Base-by-base conservation (phyloP, 2,329 filamentous ascomycete genomes). In the Epichloe aotearoae region DNA sequence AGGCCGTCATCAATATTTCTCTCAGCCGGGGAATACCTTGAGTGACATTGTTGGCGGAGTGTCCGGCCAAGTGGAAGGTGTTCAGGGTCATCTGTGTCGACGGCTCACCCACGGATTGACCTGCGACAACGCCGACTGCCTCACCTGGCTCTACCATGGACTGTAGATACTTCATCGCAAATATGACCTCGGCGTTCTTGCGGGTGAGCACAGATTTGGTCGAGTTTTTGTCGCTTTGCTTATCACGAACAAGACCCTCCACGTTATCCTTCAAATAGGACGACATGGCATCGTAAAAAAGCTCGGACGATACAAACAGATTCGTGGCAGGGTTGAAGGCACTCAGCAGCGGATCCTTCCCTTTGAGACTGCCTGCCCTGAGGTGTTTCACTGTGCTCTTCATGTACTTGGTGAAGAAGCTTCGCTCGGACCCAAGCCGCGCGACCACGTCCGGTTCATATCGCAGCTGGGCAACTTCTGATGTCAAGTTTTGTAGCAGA, bases 51-150 rank as follows among this genome's bases (percentile, higher is more conserved):
- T 96, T 97, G 33, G 93, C 85, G 19, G 93, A 90, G 74, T 97
- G 91, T 63, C 93, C 93, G 67, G 93, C 93, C 79, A 98, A 87
- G 78, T 98, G 93, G 80, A 98, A 98, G 30, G 94, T 98, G 71
- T 98, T 98, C 50, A 98, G 73, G 7, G 94, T 98, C 94, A 98
- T 98, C 67, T 98, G 93, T 11, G 93, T 98, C 2, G 90, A 96
- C 8, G 94, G 93, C 64, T 98, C 94, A 64, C 93, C 93, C 41
- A 98, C 83, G 34, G 91, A 97, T 69, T 98, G 93, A 10, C 90
- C 90, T 47, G 94, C 94, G 53, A 98, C 88, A 55, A 98, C 94
- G 57, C 93, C 93, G 26, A 98, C 90, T 26, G 93, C 91, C 71
- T 98, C 94, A 44, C 93, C 93, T 30, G 93, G 88, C 60, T 98